Evolutionary conservation across 73 alveolate genomes (phyloP).

Genomic region (Paramecium tetraurelia): DNA sequence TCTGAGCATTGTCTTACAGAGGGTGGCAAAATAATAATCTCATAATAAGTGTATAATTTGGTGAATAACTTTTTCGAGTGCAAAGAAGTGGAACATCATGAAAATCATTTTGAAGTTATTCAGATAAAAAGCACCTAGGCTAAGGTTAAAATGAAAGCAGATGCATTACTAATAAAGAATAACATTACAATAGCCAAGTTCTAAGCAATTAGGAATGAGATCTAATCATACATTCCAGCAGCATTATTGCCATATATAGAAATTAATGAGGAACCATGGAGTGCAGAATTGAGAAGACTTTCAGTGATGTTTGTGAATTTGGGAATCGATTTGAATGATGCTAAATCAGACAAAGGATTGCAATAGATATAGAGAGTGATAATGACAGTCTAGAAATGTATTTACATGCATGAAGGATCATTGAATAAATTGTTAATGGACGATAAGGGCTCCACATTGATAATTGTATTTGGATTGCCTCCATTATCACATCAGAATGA

Average conservation of each 20-base stretch:
- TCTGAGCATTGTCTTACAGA: conserved; percentile 90
- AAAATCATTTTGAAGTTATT: not conserved
- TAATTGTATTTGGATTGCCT: conserved; percentile 92
- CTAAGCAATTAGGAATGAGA: conserved; percentile 69
- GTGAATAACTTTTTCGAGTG: conserved; percentile 77
- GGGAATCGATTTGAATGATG: conserved; percentile 83
- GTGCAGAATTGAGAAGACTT: conserved; percentile 90
- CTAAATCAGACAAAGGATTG: conserved; percentile 84
- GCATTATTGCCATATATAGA: conserved; percentile 93
- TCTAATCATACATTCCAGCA: conserved; percentile 89
- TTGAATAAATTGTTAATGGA: conserved; percentile 92
- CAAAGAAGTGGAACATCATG: conserved; percentile 53
- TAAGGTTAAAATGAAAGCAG: conserved; percentile 87
- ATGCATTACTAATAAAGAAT: conserved; percentile 87
- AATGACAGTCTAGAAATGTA: conserved; percentile 77
- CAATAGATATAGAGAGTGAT: conserved; percentile 74
- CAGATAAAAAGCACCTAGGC: not conserved
- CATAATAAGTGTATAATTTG: conserved; percentile 77
- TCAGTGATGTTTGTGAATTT: conserved; percentile 89
- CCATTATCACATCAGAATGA: conserved; percentile 93
- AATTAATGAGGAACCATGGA: conserved; percentile 80
- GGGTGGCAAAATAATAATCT: conserved; percentile 92
- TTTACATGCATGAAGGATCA: conserved; percentile 90
- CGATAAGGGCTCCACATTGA: conserved; percentile 86
- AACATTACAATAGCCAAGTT: conserved; percentile 75